These are phyloP conservation scores for Kluyveromyces dobzhanskii DNA, from an alignment of 805 yeast genomes.

Conservation along the genomic window DNA sequence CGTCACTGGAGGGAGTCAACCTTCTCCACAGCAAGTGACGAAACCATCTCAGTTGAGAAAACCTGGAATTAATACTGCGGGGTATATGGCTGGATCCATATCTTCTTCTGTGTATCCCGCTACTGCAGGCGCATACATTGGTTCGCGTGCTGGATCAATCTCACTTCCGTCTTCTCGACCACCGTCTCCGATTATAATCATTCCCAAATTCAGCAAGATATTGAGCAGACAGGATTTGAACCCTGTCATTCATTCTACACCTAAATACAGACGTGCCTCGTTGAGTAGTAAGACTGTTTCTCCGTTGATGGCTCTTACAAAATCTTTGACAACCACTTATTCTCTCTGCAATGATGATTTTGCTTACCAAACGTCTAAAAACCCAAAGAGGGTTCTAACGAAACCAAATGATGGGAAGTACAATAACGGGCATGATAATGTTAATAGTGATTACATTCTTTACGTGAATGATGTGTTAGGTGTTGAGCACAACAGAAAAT, in stretches of 20 bases:
- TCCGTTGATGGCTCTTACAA: conserved; percentile 75
- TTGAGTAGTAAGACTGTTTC: conserved; percentile 56
- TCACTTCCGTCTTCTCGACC: conserved; percentile 5
- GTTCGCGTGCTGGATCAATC: conserved; percentile 3
- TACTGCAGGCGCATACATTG: conserved; percentile 7
- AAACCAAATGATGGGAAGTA: conserved; percentile 79
- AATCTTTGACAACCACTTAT: conserved; percentile 70
- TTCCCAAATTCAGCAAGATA: conserved; percentile 43
- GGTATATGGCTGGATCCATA: conserved; percentile 2
- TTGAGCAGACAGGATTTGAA: conserved; percentile 41
- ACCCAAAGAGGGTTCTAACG: conserved; percentile 87
- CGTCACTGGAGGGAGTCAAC: conserved; percentile 16
- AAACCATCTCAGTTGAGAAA: not conserved
- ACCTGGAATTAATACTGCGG: conserved; percentile 1
- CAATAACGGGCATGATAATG: conserved; percentile 82
- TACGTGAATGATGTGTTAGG: conserved; percentile 94
- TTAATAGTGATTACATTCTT: conserved; percentile 80
- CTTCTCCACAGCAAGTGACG: conserved; percentile 5
- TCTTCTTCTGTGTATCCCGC: conserved; percentile 12
- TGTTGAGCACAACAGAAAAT: conserved; percentile 56
- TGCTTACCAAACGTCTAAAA: conserved; percentile 72
- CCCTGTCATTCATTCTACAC: conserved; percentile 55
- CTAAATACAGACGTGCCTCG: conserved; percentile 65
- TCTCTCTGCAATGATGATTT: conserved; percentile 78
- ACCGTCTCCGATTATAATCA: conserved; percentile 10